These are phyloP conservation scores for Sonneratia caseolaris DNA, from an alignment of 345 rosid species.

Conservation along the genomic window DNA sequence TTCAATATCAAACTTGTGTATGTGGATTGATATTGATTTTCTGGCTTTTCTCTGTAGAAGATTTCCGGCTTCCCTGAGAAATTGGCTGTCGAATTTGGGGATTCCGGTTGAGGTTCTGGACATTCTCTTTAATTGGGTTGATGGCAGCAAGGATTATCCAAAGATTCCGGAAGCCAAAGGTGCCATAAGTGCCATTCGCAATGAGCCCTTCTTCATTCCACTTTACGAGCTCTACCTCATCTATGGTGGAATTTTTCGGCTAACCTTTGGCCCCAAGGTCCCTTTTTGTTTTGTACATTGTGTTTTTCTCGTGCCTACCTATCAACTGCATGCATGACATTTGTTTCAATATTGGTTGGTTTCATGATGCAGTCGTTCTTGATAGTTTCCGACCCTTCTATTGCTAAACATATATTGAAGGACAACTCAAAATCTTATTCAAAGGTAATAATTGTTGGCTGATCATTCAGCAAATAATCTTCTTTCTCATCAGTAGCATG, in stretches of 20 bases:
- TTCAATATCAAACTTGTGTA: neutral
- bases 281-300: constrained; percentile 10
- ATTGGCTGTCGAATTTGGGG: constrained; percentile 69
- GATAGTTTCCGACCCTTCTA: constrained; percentile 88
- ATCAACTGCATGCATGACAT: neutral
- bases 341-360: constrained; percentile 7
- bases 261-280: constrained; percentile 95
- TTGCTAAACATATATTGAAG: constrained; percentile 76
- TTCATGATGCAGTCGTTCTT: constrained; percentile 60
- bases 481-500: neutral
- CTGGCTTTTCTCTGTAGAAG: constrained; percentile 21
- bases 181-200: constrained; percentile 46
- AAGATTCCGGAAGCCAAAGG: constrained; percentile 88
- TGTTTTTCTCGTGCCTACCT: neutral
- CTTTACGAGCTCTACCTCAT: constrained; percentile 80
- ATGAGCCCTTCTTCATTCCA: constrained; percentile 87
- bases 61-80: constrained; percentile 47
- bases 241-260: constrained; percentile 89
- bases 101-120: constrained; percentile 45
- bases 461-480: neutral
- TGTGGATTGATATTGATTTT: neutral
- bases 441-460: constrained; percentile 39
- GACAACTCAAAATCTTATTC: constrained; percentile 85
- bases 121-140: constrained; percentile 46
- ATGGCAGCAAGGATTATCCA: constrained; percentile 30